Base-by-base conservation (phyloP, 1,284 basidiomycete species). In the Marasmius oreades region DNA sequence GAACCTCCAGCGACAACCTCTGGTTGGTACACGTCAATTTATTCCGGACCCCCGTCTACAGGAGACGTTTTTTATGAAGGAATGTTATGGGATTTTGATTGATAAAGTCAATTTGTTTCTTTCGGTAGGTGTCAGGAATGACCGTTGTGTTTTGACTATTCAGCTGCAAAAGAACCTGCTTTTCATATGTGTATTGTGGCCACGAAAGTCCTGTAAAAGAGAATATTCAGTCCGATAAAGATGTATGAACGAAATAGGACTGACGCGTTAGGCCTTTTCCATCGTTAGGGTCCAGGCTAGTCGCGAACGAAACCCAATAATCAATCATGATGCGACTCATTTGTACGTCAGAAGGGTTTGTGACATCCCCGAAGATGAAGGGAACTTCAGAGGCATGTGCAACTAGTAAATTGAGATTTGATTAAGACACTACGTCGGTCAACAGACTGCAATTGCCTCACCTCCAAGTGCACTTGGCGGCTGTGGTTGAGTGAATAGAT, bases 231-330 rank as follows among this genome's bases (percentile, higher is more conserved):
- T 18, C 11, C 20, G 12, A 26, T 23, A 47, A 12, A 31, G 34
- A 18, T 10, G 10, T 10, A 31, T 31, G 28, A 31, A 31, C 5
- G 28, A 22, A 1, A 64, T 67, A 33, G 18, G 16, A 52, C 63
- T 31, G 51, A 77, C 75, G 73, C 42, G 56, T 36, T 22, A 62
- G 61, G 18, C 79, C 79, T 28, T 66, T 67, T 5, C 73, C 73
- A 55, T 81, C 79, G 58, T 82, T 82, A 5, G 79, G 78, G 52
- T 77, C 69, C 34, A 79, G 63, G 42, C 71, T 76, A 1, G 71
- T 74, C 0, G 74, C 74, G 55, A 81, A 81, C 0, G 79, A 80
- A n/a, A 81, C 66, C 78, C 78, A 81, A 55, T 80, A 80, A 52
- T 81, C 75, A 56, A 77, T 72, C 72, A 80, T 78, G 18, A 69